These are phyloP conservation scores for Saccharomycopsis sp. DNA, from an alignment of 805 yeast species.

Conservation along the genomic window DNA sequence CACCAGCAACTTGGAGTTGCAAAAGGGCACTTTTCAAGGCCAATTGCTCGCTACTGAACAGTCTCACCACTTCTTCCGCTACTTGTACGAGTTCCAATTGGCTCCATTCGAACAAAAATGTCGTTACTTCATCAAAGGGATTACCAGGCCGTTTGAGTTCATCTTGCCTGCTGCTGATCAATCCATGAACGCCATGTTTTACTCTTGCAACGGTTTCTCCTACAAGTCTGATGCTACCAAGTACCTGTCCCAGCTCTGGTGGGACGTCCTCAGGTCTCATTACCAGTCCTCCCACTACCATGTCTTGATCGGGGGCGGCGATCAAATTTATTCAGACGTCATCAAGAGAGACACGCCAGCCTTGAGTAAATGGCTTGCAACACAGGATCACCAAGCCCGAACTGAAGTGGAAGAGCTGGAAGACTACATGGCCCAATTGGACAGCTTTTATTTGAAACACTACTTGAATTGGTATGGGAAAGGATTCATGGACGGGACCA, in stretches of 20 bases:
- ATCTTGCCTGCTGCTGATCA: constrained; percentile 52
- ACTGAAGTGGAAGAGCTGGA: constrained; percentile 31
- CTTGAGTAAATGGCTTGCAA: constrained; percentile 53
- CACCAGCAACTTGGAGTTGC: too few relatives aligned
- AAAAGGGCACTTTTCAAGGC: constrained; percentile 39
- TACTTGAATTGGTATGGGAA: constrained; percentile 84
- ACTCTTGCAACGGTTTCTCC: constrained; percentile 89
- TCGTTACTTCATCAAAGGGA: constrained; percentile 49
- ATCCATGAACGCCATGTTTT: constrained; percentile 74
- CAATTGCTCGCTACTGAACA: constrained; percentile 32
- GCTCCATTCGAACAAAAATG: constrained; percentile 45
- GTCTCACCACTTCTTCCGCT: constrained; percentile 57
- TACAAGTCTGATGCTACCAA: constrained; percentile 50
- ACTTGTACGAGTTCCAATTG: constrained; percentile 40
- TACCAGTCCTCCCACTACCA: constrained; percentile 47
- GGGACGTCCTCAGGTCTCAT: constrained; percentile 68
- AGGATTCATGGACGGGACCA: constrained; percentile 72
- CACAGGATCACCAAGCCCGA: constrained; percentile 37
- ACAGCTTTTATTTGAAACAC: constrained; percentile 57
- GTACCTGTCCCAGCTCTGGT: constrained; percentile 76
- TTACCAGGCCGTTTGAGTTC: constrained; percentile 41
- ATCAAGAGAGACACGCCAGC: constrained; percentile 46
- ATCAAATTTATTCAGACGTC: constrained; percentile 84
- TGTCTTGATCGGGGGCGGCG: constrained; percentile 97
- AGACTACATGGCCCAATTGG: constrained; percentile 35